Evolutionary conservation across 2,329 filamentous ascomycete genomes (phyloP).

Genomic region (Eutypa lata): DNA sequence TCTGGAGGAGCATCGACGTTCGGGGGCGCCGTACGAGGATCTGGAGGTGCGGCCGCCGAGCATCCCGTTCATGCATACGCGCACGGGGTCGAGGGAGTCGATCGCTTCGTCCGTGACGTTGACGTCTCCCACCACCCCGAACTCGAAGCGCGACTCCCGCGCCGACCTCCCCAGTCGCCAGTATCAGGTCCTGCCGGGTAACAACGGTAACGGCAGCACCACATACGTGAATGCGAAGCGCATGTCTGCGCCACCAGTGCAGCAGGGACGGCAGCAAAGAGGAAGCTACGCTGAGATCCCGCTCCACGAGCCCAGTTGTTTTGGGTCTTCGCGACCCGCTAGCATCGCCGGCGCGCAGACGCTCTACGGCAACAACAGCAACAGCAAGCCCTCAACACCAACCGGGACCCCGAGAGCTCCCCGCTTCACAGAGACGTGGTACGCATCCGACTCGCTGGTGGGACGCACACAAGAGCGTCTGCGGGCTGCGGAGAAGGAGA

Average conservation of each 20-base stretch:
- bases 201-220: slow-evolving; percentile 32
- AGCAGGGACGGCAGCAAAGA: slow-evolving; percentile 27
- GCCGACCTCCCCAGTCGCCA: slow-evolving; percentile 53
- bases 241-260: slow-evolving; percentile 35
- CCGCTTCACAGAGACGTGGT: slow-evolving; percentile 55
- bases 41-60: slow-evolving; percentile 47
- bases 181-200: slow-evolving; percentile 47
- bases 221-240: slow-evolving; percentile 26
- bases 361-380: slow-evolving; percentile 1
- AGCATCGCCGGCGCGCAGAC: slow-evolving; percentile 18
- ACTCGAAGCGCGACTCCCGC: slow-evolving; percentile 44
- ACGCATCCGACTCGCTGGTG: slow-evolving; percentile 51
- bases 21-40: slow-evolving; percentile 42
- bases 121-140: neutral
- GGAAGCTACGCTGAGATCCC: slow-evolving; percentile 51
- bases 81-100: slow-evolving; percentile 60
- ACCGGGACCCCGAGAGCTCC: slow-evolving; percentile 24
- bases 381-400: slow-evolving; percentile 29
- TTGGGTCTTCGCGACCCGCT: slow-evolving; percentile 15
- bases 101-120: slow-evolving; percentile 39
- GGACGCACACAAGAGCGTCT: slow-evolving; percentile 53
- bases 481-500: slow-evolving; percentile 37
- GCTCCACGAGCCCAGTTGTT: slow-evolving; percentile 33
- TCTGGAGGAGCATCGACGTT: slow-evolving; percentile 39
- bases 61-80: slow-evolving; percentile 79